Conservation (phyloP, 2,329 filamentous ascomycete species). For the Furcasterigmium sp. region DNA sequence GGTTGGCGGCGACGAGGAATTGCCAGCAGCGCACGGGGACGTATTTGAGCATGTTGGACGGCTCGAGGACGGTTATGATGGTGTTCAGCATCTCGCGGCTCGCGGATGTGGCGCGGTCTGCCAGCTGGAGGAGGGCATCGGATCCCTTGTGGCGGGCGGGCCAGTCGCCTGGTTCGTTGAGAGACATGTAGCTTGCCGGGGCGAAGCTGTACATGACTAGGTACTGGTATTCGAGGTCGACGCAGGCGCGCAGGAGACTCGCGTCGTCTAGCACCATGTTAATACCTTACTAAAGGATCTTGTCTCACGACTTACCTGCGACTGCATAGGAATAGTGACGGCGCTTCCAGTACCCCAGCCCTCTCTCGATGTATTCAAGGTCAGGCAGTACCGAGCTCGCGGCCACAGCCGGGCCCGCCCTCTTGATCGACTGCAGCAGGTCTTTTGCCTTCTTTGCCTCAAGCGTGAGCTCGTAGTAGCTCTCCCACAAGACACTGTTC, state of each 20-base stretch:
- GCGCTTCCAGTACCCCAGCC: neutral
- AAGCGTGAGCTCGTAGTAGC: neutral
- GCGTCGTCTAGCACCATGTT: neutral
- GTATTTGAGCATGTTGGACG: neutral
- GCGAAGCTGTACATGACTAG: constrained; percentile 1
- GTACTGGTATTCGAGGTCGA: neutral
- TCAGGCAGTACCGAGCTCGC: neutral
- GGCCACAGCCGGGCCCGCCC: neutral
- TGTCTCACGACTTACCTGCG: neutral
- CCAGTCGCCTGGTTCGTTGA: neutral
- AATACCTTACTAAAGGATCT: neutral
- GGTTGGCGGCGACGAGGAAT: neutral
- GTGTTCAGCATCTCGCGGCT: neutral
- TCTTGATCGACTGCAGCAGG: neutral
- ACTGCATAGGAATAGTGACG: neutral
- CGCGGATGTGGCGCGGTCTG: neutral
- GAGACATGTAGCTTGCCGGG: neutral
- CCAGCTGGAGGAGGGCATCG: neutral
- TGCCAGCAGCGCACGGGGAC: neutral
- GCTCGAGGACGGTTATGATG: neutral
- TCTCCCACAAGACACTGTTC: neutral
- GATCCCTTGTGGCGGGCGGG: neutral
- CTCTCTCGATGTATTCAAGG: neutral
- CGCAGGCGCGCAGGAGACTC: neutral
- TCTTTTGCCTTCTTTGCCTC: neutral